Percentiles rank a stretch among this genome's conserved stretches.
Conservation (phyloP, 2,329 filamentous ascomycete genomes). For the Macrophomina phaseolina region DNA sequence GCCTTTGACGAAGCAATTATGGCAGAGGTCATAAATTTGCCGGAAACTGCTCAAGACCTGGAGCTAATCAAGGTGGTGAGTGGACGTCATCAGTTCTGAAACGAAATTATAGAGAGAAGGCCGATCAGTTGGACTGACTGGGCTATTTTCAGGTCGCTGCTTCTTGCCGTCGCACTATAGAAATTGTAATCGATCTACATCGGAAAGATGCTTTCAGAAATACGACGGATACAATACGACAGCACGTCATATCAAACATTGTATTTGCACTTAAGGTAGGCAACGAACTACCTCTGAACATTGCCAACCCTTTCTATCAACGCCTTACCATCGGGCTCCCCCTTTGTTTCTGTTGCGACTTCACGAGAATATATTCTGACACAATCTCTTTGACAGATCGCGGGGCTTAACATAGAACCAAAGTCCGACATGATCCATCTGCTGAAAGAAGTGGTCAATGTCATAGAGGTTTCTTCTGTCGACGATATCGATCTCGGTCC, state of each 20-base stretch:
- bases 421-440: conserved; percentile 14
- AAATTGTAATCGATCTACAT: conserved; percentile 12
- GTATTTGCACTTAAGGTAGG: conserved; percentile 18
- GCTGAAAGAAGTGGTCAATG: conserved; percentile 18
- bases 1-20: neutral
- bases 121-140: neutral
- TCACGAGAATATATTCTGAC: neutral
- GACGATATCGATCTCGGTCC: conserved; percentile 23
- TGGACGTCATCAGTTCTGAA: neutral
- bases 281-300: no score
- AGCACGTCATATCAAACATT: conserved; percentile 4
- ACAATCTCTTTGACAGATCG: neutral
- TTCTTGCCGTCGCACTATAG: conserved; percentile 6
- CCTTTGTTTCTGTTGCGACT: no score
- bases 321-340: no score
- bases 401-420: conserved; percentile 13
- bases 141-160: neutral
- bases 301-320: no score
- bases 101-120: no score
- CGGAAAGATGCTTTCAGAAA: conserved; percentile 9
- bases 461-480: conserved; percentile 14
- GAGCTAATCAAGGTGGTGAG: conserved; percentile 22
- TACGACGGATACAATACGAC: neutral
- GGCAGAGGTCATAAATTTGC: conserved; percentile 4
- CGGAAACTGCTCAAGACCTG: conserved; percentile 18